Conservation (phyloP, 805 yeast species). For the Saccharomycopsis olivae region DNA sequence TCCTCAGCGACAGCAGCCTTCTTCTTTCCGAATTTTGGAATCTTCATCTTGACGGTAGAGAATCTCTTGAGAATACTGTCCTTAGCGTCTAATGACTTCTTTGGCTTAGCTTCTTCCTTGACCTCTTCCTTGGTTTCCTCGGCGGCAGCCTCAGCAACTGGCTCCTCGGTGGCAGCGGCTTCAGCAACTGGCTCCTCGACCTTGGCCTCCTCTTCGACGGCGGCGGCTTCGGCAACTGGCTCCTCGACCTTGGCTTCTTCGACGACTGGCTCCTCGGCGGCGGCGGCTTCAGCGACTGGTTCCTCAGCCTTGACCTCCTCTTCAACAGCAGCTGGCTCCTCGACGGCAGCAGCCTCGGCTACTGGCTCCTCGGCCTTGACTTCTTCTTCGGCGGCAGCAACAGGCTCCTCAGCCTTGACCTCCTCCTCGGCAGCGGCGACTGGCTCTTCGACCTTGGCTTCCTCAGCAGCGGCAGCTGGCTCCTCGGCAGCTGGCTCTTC, state of each 20-base stretch:
- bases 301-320: conserved; percentile 16
- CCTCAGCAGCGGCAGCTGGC: conserved; percentile 15
- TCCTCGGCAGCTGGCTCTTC: no score
- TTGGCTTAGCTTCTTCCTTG: conserved; percentile 15
- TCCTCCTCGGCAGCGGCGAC: conserved; percentile 1
- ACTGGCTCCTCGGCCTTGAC: conserved; percentile 5
- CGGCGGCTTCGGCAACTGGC: conserved; percentile 17
- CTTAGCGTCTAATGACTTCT: no score
- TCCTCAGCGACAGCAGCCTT: conserved; percentile 11
- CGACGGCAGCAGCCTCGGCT: conserved; percentile 15
- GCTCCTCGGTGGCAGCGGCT: conserved; percentile 9
- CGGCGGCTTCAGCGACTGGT: conserved; percentile 14
- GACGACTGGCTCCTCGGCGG: conserved; percentile 17
- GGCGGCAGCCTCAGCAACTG: conserved; percentile 18
- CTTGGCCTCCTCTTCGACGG: conserved; percentile 1
- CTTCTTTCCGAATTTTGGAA: no score
- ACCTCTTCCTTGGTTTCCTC: conserved; percentile 18
- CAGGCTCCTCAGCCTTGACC: not conserved
- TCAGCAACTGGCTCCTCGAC: conserved; percentile 4
- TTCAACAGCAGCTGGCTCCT: conserved; percentile 15
- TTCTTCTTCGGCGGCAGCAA: conserved; percentile 5
- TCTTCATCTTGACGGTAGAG: no score
- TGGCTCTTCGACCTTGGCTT: conserved; percentile 14
- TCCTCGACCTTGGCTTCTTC: conserved; percentile 18
- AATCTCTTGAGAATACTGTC: no score